Evolutionary conservation across 768 basidiomycete species (phyloP).

Genomic region (Tulasnella sp.): DNA sequence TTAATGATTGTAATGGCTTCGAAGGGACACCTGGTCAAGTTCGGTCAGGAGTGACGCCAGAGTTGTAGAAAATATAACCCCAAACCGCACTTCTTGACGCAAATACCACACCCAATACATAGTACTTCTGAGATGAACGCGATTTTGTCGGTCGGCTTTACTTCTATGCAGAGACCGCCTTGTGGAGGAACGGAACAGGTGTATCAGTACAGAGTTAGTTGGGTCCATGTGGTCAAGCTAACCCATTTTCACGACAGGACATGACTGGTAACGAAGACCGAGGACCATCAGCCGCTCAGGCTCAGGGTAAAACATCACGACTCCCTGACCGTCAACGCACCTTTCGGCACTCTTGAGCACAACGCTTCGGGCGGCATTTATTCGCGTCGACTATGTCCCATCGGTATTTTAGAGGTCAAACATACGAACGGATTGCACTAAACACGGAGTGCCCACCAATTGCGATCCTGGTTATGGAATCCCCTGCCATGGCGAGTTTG

Average conservation of each 20-base stretch:
- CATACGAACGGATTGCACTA: background rate
- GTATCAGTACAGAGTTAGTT: background rate
- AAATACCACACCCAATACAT: constrained; percentile 99
- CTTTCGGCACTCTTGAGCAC: constrained; percentile 98
- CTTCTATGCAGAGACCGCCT: constrained; percentile 98
- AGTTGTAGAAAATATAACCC: background rate
- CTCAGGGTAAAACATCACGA: background rate
- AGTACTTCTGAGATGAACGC: constrained; percentile 98
- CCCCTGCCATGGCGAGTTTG: constrained; percentile 31
- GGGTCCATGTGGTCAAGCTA: constrained; percentile 21
- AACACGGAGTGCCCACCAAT: constrained; percentile 32
- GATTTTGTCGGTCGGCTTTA: constrained; percentile 91
- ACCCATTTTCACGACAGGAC: constrained; percentile 98
- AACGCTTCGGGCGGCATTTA: constrained; percentile 92
- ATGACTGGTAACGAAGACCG: constrained; percentile 43
- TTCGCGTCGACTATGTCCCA: constrained; percentile 63
- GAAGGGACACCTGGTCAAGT: constrained; percentile 74
- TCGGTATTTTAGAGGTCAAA: background rate
- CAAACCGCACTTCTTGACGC: constrained; percentile 85
- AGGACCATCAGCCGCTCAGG: background rate
- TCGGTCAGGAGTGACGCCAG: background rate
- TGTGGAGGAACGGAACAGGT: background rate
- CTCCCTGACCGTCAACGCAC: constrained; percentile 30
- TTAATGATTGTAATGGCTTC: constrained; percentile 99
- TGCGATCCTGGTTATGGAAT: constrained; percentile 97